Percentiles rank a stretch among this genome's conserved stretches.
phyloP scores from a whole-genome alignment of 2,329 filamentous ascomycete genomes.

The Rasamsonia emersonii region DNA sequence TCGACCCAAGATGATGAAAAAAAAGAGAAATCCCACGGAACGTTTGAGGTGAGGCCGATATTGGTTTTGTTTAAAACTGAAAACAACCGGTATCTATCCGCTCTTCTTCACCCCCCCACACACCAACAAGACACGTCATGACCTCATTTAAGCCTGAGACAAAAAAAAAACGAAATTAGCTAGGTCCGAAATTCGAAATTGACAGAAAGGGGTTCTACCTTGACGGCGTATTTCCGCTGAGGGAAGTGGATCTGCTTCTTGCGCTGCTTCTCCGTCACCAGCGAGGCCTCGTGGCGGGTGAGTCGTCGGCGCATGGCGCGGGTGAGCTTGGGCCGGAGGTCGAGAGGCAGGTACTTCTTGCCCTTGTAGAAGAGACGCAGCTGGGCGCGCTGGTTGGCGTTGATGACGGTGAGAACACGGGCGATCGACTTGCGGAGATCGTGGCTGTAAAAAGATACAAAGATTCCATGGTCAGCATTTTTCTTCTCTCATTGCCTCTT shows the following conservation, averaged over 20 bases:
- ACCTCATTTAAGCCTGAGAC: slow-evolving; percentile 7
- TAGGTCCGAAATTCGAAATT: background rate
- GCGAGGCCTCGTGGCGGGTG: slow-evolving; percentile 79
- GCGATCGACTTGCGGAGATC: slow-evolving; percentile 99
- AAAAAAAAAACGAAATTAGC: slow-evolving; percentile 5
- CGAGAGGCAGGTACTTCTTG: slow-evolving; percentile 99
- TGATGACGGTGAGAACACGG: slow-evolving; percentile 98
- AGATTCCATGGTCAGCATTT: slow-evolving; percentile 15
- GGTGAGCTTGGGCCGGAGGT: slow-evolving; percentile 97
- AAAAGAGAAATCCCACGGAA: slow-evolving; percentile 23
- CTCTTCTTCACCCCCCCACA: slow-evolving; percentile 7
- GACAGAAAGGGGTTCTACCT: slow-evolving; percentile 53
- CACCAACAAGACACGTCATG: slow-evolving; percentile 8
- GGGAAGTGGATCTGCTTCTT: slow-evolving; percentile 96
- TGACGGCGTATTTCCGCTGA: slow-evolving; percentile 97
- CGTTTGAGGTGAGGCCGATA: slow-evolving; percentile 2
- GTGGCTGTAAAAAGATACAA: slow-evolving; percentile 53
- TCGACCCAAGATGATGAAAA: slow-evolving; percentile 17
- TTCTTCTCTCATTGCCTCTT: background rate
- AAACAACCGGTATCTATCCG: slow-evolving; percentile 1
- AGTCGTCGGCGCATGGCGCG: slow-evolving; percentile 94
- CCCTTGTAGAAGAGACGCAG: slow-evolving; percentile 99
- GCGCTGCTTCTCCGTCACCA: slow-evolving; percentile 86
- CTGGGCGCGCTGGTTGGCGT: slow-evolving; percentile 97
- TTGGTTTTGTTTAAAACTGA: background rate